These are phyloP conservation scores for Penicillium capsulatum DNA, from an alignment of 2,329 filamentous ascomycete species.

Conservation along the genomic window DNA sequence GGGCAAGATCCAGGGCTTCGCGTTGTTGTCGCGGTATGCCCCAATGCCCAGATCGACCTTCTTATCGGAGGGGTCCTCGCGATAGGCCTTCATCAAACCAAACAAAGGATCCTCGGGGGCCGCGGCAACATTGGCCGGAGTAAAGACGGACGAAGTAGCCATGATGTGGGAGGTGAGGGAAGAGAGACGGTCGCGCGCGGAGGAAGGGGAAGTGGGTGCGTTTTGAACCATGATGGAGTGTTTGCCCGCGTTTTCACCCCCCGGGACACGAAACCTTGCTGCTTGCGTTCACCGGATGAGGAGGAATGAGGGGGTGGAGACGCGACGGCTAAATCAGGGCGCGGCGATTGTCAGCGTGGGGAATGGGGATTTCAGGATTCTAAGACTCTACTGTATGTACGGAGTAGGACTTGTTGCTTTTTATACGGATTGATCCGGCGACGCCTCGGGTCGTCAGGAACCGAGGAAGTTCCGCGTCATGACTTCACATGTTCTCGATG, in stretches of 20 bases:
- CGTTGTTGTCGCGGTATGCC: constrained; percentile 90
- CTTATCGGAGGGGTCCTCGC: constrained; percentile 66
- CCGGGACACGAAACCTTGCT: constrained; percentile 25
- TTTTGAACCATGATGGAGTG: constrained; percentile 21
- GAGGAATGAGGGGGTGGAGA: constrained; percentile 22
- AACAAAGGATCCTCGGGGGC: constrained; percentile 95
- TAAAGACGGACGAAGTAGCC: constrained; percentile 66
- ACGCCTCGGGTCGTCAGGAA: constrained; percentile 4
- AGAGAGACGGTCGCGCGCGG: constrained; percentile 31
- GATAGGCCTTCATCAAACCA: constrained; percentile 82
- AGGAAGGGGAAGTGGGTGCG: constrained; percentile 10
- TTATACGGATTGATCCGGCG: not conserved
- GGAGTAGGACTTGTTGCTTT: too few relatives aligned
- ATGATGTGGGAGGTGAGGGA: constrained; percentile 56
- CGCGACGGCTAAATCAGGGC: constrained; percentile 10
- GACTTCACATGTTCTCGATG: constrained; percentile 13
- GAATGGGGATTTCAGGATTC: too few relatives aligned
- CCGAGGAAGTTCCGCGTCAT: constrained; percentile 12
- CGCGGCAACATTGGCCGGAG: constrained; percentile 72
- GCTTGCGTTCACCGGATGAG: constrained; percentile 36
- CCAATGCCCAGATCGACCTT: constrained; percentile 96
- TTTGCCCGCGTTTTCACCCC: too few relatives aligned
- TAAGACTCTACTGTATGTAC: too few relatives aligned
- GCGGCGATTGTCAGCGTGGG: constrained; percentile 6
- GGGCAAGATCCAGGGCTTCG: constrained; percentile 94